Conservation (phyloP, 2,329 filamentous ascomycete genomes). For the Phialophora expanda region DNA sequence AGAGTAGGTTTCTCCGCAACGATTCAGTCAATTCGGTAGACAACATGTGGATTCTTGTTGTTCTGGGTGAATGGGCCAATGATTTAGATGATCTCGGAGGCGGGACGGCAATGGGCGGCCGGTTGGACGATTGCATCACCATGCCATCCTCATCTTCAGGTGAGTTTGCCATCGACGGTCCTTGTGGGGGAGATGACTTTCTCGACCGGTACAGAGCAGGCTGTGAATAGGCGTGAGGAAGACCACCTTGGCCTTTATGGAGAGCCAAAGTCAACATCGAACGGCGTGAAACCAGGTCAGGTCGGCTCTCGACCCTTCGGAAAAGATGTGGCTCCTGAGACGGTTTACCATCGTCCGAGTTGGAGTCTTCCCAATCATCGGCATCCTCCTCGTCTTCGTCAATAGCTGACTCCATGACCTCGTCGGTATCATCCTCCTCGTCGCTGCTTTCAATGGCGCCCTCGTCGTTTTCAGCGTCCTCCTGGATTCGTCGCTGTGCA, state of each 20-base stretch:
- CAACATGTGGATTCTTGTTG: slow-evolving; percentile 93
- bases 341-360: slow-evolving; percentile 80
- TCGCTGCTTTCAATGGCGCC: slow-evolving; percentile 66
- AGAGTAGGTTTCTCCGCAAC: slow-evolving; percentile 85
- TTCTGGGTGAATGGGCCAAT: slow-evolving; percentile 83
- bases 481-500: slow-evolving; percentile 68
- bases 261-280: slow-evolving; percentile 91
- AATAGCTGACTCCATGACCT: slow-evolving; percentile 82
- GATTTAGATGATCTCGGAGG: slow-evolving; percentile 44
- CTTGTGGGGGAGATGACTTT: slow-evolving; percentile 66
- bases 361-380: slow-evolving; percentile 66
- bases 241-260: slow-evolving; percentile 50
- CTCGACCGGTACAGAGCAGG: slow-evolving; percentile 57
- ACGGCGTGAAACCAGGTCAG: slow-evolving; percentile 80
- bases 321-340: slow-evolving; percentile 81
- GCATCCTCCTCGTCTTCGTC: slow-evolving; percentile 67
- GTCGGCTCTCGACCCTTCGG: slow-evolving; percentile 86
- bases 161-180: slow-evolving; percentile 57
- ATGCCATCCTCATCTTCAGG: slow-evolving; percentile 52
- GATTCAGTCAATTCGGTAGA: slow-evolving; percentile 93
- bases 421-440: slow-evolving; percentile 64
- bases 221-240: slow-evolving; percentile 45
- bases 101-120: slow-evolving; percentile 35
- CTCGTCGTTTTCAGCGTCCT: slow-evolving; percentile 59
- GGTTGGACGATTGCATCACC: slow-evolving; percentile 36